phyloP scores from a whole-genome alignment of 257 asterid genomes.

The Nicotiana otophora region DNA sequence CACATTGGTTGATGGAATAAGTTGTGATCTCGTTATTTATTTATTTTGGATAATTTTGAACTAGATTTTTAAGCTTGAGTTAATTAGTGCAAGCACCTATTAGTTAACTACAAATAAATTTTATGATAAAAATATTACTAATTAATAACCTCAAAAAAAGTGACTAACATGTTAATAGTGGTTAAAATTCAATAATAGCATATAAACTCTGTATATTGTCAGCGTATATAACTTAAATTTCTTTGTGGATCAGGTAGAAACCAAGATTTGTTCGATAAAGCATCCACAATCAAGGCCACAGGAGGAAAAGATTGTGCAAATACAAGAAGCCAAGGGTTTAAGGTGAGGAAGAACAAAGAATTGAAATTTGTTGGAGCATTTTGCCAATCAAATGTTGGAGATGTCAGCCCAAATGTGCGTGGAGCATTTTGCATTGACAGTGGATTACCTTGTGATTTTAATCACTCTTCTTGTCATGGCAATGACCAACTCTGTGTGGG shows the following conservation, averaged over 20 bases:
- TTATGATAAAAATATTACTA: too few species aligned
- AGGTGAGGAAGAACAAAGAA: constrained; percentile 45
- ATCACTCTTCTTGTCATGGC: constrained; percentile 58
- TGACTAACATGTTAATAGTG: too few species aligned
- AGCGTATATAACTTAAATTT: not conserved
- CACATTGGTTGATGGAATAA: too few species aligned
- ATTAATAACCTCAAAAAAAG: too few species aligned
- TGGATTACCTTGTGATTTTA: constrained; percentile 57
- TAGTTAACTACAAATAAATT: too few species aligned
- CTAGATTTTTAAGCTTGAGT: too few species aligned
- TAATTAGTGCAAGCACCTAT: too few species aligned
- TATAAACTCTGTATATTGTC: too few species aligned
- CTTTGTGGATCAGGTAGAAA: not conserved
- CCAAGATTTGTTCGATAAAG: constrained; percentile 8
- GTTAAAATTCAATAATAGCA: too few species aligned
- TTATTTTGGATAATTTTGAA: too few species aligned
- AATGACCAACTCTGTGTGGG: constrained; percentile 53
- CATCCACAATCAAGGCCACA: constrained; percentile 32
- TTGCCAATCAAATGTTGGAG: constrained; percentile 67
- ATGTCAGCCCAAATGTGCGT: constrained; percentile 53
- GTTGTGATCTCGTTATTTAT: too few species aligned
- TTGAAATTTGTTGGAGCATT: constrained; percentile 50
- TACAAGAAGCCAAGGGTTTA: constrained; percentile 39
- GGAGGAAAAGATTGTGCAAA: constrained; percentile 41
- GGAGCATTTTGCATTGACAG: constrained; percentile 62